Conservation (phyloP, 1,284 basidiomycete species). For the Ustilago bromivora region DNA sequence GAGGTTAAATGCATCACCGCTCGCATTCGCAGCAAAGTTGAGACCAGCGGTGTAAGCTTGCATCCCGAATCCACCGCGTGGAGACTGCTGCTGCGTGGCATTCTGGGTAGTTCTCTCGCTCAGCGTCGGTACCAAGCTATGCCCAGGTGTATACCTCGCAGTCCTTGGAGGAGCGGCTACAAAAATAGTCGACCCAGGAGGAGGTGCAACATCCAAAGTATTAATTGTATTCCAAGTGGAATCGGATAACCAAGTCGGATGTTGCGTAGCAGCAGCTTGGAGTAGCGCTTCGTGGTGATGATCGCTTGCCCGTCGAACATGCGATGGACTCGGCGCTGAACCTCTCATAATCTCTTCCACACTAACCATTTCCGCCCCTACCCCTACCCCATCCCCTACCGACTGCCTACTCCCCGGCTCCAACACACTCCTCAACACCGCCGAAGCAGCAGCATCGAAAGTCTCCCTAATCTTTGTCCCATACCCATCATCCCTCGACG, state of each 20-base stretch:
- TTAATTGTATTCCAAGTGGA: slow-evolving; percentile 50
- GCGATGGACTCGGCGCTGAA: neutral
- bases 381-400: neutral
- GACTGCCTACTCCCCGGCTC: slow-evolving; percentile 14
- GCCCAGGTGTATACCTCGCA: slow-evolving; percentile 21
- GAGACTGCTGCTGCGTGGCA: neutral
- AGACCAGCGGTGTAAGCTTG: neutral
- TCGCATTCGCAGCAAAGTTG: neutral
- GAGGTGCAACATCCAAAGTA: slow-evolving; percentile 32
- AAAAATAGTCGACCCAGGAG: slow-evolving; percentile 48
- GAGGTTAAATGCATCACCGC: slow-evolving; percentile 5
- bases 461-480: slow-evolving; percentile 37
- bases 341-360: slow-evolving; percentile 29
- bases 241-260: slow-evolving; percentile 49
- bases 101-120: slow-evolving; percentile 44
- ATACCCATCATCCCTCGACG: slow-evolving; percentile 43
- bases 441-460: slow-evolving; percentile 44
- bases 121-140: slow-evolving; percentile 37
- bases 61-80: neutral
- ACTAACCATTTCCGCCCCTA: slow-evolving; percentile 1
- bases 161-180: slow-evolving; percentile 42
- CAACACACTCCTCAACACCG: slow-evolving; percentile 34
- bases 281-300: slow-evolving; percentile 27
- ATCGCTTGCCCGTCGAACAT: neutral
- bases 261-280: slow-evolving; percentile 27